Conservation (phyloP, 2,329 filamentous ascomycete species). For the Sclerotinia borealis region DNA sequence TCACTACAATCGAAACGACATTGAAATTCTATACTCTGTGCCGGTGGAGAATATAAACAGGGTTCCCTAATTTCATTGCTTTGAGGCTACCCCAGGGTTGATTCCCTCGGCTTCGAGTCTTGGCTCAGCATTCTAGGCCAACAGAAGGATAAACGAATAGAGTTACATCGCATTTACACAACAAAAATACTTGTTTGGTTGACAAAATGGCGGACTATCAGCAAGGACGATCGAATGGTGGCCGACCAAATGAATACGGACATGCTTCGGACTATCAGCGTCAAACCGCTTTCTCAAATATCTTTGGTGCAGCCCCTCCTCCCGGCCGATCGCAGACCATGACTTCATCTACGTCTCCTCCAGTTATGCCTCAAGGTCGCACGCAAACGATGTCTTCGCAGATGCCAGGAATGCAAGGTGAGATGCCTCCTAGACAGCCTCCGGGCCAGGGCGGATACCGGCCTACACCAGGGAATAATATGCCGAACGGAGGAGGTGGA, state of each 20-base stretch:
- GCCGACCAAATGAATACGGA: constrained; percentile 34
- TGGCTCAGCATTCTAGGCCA: constrained; percentile 14
- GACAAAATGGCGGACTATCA: constrained; percentile 51
- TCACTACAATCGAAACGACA: not conserved
- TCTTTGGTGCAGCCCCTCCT: constrained; percentile 83
- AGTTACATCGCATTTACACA: constrained; percentile 6
- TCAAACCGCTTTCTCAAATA: constrained; percentile 93
- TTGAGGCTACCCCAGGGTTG: constrained; percentile 22
- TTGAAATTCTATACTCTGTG: not conserved
- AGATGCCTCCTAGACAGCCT: constrained; percentile 40
- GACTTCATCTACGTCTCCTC: constrained; percentile 66
- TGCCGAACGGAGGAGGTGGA: constrained; percentile 27
- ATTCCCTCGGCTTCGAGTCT: constrained; percentile 24
- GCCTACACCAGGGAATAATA: constrained; percentile 13
- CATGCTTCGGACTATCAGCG: constrained; percentile 60
- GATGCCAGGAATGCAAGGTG: constrained; percentile 36
- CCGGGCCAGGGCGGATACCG: constrained; percentile 39
- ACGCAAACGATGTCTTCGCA: constrained; percentile 65
- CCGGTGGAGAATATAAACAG: not conserved
- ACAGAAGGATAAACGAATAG: constrained; percentile 1
- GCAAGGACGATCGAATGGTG: constrained; percentile 54
- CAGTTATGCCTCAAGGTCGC: constrained; percentile 56
- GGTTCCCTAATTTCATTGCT: not conserved
- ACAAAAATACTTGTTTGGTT: constrained; percentile 12
- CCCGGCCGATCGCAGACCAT: constrained; percentile 92